Base-by-base conservation (phyloP, 2,329 filamentous ascomycete species). In the Geosmithia morbida region DNA sequence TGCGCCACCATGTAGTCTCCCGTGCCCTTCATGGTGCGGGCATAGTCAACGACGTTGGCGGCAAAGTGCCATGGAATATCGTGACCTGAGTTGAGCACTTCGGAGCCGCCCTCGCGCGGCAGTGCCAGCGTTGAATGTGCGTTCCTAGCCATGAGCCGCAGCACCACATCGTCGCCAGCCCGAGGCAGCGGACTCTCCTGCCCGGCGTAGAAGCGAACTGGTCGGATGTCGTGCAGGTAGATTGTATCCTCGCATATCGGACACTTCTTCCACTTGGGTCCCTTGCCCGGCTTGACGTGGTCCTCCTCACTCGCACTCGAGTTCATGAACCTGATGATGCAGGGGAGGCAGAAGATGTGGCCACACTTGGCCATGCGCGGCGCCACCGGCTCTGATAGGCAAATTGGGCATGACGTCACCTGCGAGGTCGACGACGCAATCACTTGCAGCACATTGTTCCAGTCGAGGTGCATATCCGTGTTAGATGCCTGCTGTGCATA, bases 361-460 rank as follows among this genome's bases (percentile, higher is more conserved):
- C 92, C 92, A 58, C 92, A 98, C 59, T 83, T 90, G 41, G 92
- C 89, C 90, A 98, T 98, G 48, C 92, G 81, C 30, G 92, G 89
- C 7, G 92, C 92, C 17, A 94, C 87, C 1, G 92, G 92, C 48
- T 85, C 86, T 2, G 85, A 94, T 26, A 98, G 76, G 59, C 92
- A 98, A 48, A 98, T 98, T 0, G 92, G 92, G 61, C 92, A 98
- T 19, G 85, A 87, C 2, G 89, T 78, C 42, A 81, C 74, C 64
- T 98, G 92, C 0, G 89, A 95, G 62, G 92, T 81, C 48, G 85
- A 78, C 2, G 90, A 97, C 8, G 86, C 92, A 54, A 98, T 74
- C 47, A 98, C 82, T 65, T 98, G 92, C 53, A 96, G 70, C 46
- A 98, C 85, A 54, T 87, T 81, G 53, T 81, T 77, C 92, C 92